Base-by-base conservation (phyloP, 352 stramenopile species). In the Phytophthora sp. region DNA sequence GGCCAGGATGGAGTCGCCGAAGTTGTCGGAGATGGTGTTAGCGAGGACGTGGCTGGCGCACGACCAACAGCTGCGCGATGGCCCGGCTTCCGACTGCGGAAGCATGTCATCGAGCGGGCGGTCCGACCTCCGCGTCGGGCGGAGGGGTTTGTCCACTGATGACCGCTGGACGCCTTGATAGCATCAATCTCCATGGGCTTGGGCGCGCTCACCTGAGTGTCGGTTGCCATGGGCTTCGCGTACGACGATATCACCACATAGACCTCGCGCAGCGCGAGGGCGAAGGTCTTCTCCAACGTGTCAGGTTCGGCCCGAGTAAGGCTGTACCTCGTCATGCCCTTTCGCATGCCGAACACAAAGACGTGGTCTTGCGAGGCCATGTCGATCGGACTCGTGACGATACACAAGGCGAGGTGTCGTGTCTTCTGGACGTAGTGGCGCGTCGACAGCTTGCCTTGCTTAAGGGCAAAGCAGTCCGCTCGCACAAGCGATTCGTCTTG, bases 201-300 rank as follows among this genome's bases (percentile, higher is more conserved):
- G n/a, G 27, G 46, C 0, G 29, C 11, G 2, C 1, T 12, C 8
- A 4, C 18, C 12, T 18, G 46, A 44, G 36, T n/a, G 7, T 5
- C 16, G 4, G 36, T n/a, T n/a, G n/a, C n/a, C n/a, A n/a, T n/a
- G n/a, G n/a, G n/a, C n/a, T n/a, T n/a, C n/a, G 35, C 35, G 36
- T 44, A 44, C 7, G 36, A 44, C n/a, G 36, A 4, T 9, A n/a
- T 13, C 36, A 23, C 36, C 16, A 44, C 36, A 11, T 61, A 71
- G 30, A 68, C 55, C 24, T 75, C 67, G 51, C 49, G 55, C 0
- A 72, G 31, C 1, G 46, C 69, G 41, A 65, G 38, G 26, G 30
- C 7, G 8, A 73, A 66, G 0, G 46, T 57, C 7, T 72, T 27
- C 38, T 73, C 46, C 1, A 69, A 36, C 1, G 63, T 54, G 15